These are phyloP conservation scores for Ceratobasidium papillatum DNA, from an alignment of 1,284 basidiomycete species.

Conservation along the genomic window DNA sequence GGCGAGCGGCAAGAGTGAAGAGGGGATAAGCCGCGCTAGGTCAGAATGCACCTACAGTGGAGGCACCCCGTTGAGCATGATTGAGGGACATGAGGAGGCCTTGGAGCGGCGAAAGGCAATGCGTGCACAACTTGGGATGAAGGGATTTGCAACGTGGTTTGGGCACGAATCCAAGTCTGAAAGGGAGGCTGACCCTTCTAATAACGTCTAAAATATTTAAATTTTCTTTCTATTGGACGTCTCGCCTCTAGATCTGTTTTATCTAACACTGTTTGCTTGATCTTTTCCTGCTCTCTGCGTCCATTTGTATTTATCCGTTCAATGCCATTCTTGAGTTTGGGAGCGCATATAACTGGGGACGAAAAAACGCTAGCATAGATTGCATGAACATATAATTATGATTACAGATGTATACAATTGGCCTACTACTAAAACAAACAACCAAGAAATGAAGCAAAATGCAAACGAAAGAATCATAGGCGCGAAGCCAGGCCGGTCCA, in stretches of 20 bases:
- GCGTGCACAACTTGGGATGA: slow-evolving; percentile 33
- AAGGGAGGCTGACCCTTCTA: slow-evolving; percentile 1
- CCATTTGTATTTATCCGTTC: neutral
- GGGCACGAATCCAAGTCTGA: slow-evolving; percentile 30
- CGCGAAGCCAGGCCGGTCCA: neutral
- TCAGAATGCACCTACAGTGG: neutral
- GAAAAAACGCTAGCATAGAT: too few species aligned
- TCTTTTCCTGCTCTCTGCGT: neutral
- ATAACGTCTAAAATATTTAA: neutral
- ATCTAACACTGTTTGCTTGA: neutral
- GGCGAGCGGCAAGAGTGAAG: neutral
- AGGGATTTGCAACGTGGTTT: slow-evolving; percentile 36
- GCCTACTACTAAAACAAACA: neutral
- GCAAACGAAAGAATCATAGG: neutral
- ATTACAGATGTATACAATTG: neutral
- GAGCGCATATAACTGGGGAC: neutral
- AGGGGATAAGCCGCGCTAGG: neutral
- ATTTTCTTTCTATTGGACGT: neutral
- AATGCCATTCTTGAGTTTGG: neutral
- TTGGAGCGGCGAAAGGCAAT: slow-evolving; percentile 33
- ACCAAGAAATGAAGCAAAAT: neutral
- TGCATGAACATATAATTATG: neutral
- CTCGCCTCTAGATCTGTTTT: neutral
- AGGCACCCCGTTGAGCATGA: slow-evolving; percentile 10
- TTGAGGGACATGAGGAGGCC: slow-evolving; percentile 32